phyloP scores from a whole-genome alignment of 1,139 yeast species.

The Geotrichum europaeum region DNA sequence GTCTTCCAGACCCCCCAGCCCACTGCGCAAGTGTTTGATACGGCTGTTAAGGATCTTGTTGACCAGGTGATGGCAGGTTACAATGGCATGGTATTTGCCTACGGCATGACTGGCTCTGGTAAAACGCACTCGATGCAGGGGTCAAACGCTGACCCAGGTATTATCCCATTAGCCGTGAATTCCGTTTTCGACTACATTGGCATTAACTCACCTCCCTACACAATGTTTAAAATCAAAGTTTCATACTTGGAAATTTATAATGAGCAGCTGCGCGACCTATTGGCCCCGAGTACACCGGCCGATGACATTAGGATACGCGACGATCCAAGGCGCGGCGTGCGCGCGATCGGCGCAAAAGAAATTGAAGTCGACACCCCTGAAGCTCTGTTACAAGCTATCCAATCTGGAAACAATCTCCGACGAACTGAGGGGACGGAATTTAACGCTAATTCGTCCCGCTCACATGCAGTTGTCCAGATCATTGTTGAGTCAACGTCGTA shows the following conservation, averaged over 20 bases:
- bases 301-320: constrained; percentile 69
- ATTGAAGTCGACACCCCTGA: constrained; percentile 50
- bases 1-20: constrained; percentile 49
- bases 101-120: constrained; percentile 96
- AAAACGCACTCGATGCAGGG: constrained; percentile 92
- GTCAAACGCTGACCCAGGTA: constrained; percentile 58
- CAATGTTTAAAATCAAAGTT: constrained; percentile 39
- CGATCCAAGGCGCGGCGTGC: constrained; percentile 65
- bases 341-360: constrained; percentile 68
- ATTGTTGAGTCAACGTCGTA: constrained; percentile 42
- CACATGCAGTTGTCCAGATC: constrained; percentile 85
- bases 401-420: constrained; percentile 65
- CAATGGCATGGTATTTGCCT: constrained; percentile 86
- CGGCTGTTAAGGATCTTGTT: constrained; percentile 57
- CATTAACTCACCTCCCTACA: constrained; percentile 29
- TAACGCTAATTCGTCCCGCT: constrained; percentile 76
- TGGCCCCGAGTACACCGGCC: constrained; percentile 31
- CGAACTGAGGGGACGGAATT: constrained; percentile 86
- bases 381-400: constrained; percentile 57
- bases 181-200: constrained; percentile 51
- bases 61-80: constrained; percentile 67
- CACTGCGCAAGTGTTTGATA: constrained; percentile 57
- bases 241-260: constrained; percentile 88
- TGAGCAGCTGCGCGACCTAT: constrained; percentile 73
- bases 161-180: constrained; percentile 66